Percentiles rank a stretch among this genome's conserved stretches.
phyloP scores from a whole-genome alignment of 371 early-diverging fungal genomes.

The Lichtheimia hyalospora region DNA sequence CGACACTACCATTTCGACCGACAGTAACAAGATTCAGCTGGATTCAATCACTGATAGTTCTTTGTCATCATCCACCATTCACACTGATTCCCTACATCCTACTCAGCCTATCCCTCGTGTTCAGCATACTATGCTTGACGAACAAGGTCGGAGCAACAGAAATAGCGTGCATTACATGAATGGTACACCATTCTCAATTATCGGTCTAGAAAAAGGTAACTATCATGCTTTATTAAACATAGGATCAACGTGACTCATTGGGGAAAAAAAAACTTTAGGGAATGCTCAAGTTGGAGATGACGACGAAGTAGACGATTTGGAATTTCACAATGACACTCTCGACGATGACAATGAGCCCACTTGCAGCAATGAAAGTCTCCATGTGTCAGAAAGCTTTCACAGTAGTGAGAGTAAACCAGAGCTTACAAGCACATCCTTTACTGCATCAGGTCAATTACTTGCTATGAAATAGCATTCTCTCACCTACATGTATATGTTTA shows the following conservation, averaged over 20 bases:
- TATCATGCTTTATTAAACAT: background rate
- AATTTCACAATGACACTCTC: background rate
- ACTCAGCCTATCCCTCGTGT: slow-evolving; percentile 9
- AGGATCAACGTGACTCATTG: background rate
- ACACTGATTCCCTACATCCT: background rate
- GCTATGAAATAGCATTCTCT: slow-evolving; percentile 3
- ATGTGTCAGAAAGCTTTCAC: background rate
- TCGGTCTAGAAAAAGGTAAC: slow-evolving; percentile 36
- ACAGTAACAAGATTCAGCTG: background rate
- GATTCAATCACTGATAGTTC: background rate
- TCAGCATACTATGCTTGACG: slow-evolving; percentile 2
- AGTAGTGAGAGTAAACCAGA: background rate
- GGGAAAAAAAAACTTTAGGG: slow-evolving; percentile 1
- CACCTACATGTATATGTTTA: too few relatives aligned
- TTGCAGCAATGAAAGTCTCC: background rate
- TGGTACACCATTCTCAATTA: slow-evolving; percentile 41
- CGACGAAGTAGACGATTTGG: slow-evolving; percentile 12
- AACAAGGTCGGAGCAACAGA: slow-evolving; percentile 28
- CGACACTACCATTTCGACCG: background rate
- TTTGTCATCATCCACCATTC: background rate
- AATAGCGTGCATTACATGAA: slow-evolving; percentile 51
- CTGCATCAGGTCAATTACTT: background rate
- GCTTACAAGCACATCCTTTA: background rate
- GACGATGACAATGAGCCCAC: slow-evolving; percentile 2
- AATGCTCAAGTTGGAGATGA: slow-evolving; percentile 14